Evolutionary conservation across 371 early-diverging fungal genomes (phyloP).

Genomic region (Fennellomyces sp.): DNA sequence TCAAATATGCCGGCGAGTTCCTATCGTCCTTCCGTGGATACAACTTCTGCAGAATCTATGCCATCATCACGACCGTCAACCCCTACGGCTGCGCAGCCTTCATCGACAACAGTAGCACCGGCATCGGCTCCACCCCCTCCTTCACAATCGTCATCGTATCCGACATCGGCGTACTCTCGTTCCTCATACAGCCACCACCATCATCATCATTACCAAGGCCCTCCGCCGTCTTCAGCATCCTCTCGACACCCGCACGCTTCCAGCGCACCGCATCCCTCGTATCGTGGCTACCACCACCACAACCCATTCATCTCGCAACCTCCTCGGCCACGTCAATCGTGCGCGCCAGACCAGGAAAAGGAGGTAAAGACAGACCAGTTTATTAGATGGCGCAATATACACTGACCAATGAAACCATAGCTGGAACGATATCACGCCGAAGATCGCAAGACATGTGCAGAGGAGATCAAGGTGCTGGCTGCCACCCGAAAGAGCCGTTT

Average conservation of each 20-base stretch:
- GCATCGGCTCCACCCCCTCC: neutral
- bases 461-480: slow-evolving; percentile 44
- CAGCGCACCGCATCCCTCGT: neutral
- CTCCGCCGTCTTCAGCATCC: slow-evolving; percentile 2
- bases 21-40: neutral
- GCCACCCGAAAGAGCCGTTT: slow-evolving; percentile 50
- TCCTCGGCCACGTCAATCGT: slow-evolving; percentile 32
- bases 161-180: neutral
- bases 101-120: neutral
- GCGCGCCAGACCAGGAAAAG: slow-evolving; percentile 51
- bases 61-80: slow-evolving; percentile 2
- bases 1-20: neutral
- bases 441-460: slow-evolving; percentile 31
- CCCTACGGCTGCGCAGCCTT: slow-evolving; percentile 2
- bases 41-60: neutral
- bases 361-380: no score
- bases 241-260: slow-evolving; percentile 3
- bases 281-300: slow-evolving; percentile 12
- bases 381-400: no score
- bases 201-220: slow-evolving; percentile 1
- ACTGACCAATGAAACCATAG: slow-evolving; percentile 22
- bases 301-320: slow-evolving; percentile 13
- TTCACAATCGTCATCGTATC: neutral
- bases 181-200: neutral
- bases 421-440: slow-evolving; percentile 42